These are phyloP conservation scores for Ophiorrhiza pumila DNA, from an alignment of 257 asterid species.

Conservation along the genomic window DNA sequence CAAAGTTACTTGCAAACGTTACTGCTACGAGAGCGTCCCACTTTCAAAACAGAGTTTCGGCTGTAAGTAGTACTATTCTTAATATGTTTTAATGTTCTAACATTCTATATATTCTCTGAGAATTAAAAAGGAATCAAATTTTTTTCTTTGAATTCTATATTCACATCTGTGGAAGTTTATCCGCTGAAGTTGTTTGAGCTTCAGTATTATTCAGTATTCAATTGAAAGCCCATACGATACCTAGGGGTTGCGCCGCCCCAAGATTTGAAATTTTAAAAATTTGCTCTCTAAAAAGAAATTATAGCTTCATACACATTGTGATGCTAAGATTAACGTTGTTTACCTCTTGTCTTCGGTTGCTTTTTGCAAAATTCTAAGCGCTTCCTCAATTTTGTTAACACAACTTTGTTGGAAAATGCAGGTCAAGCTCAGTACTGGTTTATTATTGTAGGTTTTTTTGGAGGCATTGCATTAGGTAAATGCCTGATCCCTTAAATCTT, in stretches of 20 bases:
- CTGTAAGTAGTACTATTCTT: conserved; percentile 28
- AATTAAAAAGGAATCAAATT: no score
- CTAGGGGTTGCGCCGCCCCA: no score
- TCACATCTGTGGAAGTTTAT: no score
- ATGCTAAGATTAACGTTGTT: neutral
- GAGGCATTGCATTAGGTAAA: conserved; percentile 20
- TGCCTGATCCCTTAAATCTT: neutral
- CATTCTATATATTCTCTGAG: no score
- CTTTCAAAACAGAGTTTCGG: conserved; percentile 25
- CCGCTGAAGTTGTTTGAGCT: no score
- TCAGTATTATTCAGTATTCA: no score
- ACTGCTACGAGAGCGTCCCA: conserved; percentile 39
- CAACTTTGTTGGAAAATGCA: conserved; percentile 33
- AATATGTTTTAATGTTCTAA: neutral
- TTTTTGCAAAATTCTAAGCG: neutral
- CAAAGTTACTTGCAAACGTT: conserved; percentile 22
- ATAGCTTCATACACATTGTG: no score
- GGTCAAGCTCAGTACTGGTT: conserved; percentile 33
- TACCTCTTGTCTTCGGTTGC: neutral
- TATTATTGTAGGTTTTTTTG: neutral
- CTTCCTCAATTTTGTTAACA: conserved; percentile 18
- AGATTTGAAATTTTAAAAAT: no score
- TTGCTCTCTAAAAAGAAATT: no score
- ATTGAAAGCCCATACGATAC: no score
- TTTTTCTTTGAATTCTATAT: no score